Base-by-base conservation (phyloP, 305 asterid species). In the Nicotiana rustica region DNA sequence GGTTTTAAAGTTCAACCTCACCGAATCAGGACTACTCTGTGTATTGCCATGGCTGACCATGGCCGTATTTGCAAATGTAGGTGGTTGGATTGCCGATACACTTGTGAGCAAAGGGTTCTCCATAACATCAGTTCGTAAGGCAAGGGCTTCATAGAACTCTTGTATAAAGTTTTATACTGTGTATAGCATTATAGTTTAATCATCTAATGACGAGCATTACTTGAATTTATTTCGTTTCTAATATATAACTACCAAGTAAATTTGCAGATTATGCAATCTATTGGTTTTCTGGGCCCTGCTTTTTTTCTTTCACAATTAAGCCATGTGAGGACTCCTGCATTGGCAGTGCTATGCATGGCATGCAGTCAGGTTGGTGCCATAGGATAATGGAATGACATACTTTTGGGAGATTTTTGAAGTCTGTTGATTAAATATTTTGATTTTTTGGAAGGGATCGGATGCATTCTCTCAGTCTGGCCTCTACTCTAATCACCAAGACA, bases 401-500 rank as follows among this genome's bases (percentile, higher is more conserved):
- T 80, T 68, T 71, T 15, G 71, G 82, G 17, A 21, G 68, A 65
- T 83, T 73, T 41, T 82, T 79, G 62, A 0, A 15, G 41, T 49
- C 3, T 55, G 60, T 57, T 62, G 44, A 33, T 69, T 25, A 15
- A 21, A 10, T 83, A 44, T 41, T 78, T 49, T 70, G 57, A 44
- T 35, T 19, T 52, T 70, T 84, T 82, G 81, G 76, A 89, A 96
- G 99, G 99, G 99, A 83, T 90, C 90, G 13, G 99, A 96, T 88
- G 99, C 98, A 5, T 96, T 96, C 91, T 96, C 98, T 33, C 99
- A 96, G 88, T 96, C 99, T 60, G 99, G 99, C 67, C 90, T 95
- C 71, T 95, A 96, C 92, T 96, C 98, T 76, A 95, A 96, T 85
- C 99, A 96, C 91, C 99, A 96, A 90, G 99, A 96, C 85, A 96